Percentiles rank a stretch among this genome's conserved stretches.
These are phyloP conservation scores for Sphaerulina musiva DNA, from an alignment of 2,329 filamentous ascomycete genomes.

Conservation along the genomic window DNA sequence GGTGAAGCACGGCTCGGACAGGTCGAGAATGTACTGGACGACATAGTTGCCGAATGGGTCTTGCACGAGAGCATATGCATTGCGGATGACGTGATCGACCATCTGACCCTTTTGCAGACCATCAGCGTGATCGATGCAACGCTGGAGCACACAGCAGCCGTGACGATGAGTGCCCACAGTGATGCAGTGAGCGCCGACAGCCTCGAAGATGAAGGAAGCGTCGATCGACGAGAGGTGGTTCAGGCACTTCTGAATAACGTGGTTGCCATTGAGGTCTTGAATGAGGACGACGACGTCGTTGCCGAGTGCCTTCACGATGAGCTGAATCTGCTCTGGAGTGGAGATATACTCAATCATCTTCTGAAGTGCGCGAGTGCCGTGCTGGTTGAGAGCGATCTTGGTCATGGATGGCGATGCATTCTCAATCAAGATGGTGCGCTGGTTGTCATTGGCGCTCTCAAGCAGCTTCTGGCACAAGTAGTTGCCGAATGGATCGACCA, in stretches of 20 bases:
- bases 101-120: constrained; percentile 82
- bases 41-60: constrained; percentile 99
- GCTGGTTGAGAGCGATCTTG: constrained; percentile 90
- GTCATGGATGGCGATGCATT: constrained; percentile 85
- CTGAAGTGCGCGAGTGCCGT: constrained; percentile 90
- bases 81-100: constrained; percentile 76
- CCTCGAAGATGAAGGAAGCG: constrained; percentile 94
- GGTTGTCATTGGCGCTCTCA: constrained; percentile 89
- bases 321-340: constrained; percentile 73
- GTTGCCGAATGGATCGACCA: constrained; percentile 99
- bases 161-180: constrained; percentile 94
- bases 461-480: constrained; percentile 98
- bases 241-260: constrained; percentile 97
- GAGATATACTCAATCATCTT: constrained; percentile 99
- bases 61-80: constrained; percentile 84
- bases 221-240: constrained; percentile 82
- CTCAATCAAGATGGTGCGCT: constrained; percentile 85
- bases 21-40: constrained; percentile 93
- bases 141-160: constrained; percentile 94
- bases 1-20: constrained; percentile 81
- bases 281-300: constrained; percentile 87
- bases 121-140: constrained; percentile 94
- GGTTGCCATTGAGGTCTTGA: constrained; percentile 95
- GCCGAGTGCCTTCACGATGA: constrained; percentile 78
- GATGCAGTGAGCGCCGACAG: constrained; percentile 79